Evolutionary conservation across 257 asterid species (phyloP).

Genomic region (Solanum piurae): DNA sequence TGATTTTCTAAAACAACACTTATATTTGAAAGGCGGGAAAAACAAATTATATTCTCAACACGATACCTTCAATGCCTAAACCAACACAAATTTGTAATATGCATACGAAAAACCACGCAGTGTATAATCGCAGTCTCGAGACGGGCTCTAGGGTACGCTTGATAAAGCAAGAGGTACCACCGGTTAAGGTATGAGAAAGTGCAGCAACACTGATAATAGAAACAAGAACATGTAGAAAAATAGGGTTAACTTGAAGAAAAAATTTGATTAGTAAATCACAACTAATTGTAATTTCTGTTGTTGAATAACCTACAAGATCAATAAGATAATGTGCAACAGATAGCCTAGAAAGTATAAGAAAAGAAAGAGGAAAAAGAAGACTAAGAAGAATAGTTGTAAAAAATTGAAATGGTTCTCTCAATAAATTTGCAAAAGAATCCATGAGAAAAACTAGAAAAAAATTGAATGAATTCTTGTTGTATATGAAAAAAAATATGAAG

Average conservation of each 20-base stretch:
- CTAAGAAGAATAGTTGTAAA: slow-evolving; percentile 47
- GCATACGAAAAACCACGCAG: slow-evolving; percentile 45
- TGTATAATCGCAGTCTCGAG: slow-evolving; percentile 10
- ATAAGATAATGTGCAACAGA: slow-evolving; percentile 43
- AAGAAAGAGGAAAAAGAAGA: slow-evolving; percentile 77
- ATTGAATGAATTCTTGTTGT: background rate
- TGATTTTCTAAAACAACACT: background rate
- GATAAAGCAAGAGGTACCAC: background rate
- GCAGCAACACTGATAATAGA: slow-evolving; percentile 29
- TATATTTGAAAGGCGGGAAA: background rate
- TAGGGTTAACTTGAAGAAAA: slow-evolving; percentile 25
- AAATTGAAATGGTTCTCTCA: slow-evolving; percentile 31
- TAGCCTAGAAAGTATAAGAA: slow-evolving; percentile 61
- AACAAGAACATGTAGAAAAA: slow-evolving; percentile 37
- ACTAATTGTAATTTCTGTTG: background rate
- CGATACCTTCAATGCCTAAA: slow-evolving; percentile 51
- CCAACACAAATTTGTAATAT: slow-evolving; percentile 46
- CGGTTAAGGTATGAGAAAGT: slow-evolving; percentile 31
- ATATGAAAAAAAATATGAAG: background rate
- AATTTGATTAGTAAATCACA: slow-evolving; percentile 10
- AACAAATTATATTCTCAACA: background rate
- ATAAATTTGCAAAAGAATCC: background rate
- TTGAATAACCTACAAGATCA: slow-evolving; percentile 17
- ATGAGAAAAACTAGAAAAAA: background rate
- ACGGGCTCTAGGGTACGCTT: slow-evolving; percentile 1